Conservation (phyloP, 2,329 filamentous ascomycete genomes). For the Xylaria polymorpha region DNA sequence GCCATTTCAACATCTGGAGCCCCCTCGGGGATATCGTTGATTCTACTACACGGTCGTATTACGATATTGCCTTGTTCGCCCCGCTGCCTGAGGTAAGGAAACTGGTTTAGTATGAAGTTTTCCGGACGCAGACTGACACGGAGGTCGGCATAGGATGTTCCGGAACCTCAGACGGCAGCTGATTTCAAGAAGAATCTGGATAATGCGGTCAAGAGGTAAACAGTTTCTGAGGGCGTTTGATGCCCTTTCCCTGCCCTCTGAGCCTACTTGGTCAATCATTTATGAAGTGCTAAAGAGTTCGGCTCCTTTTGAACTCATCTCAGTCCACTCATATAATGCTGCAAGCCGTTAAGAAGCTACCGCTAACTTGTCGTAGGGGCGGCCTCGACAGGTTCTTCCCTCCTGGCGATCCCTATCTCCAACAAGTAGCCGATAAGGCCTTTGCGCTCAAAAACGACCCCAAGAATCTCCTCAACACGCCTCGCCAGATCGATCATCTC, state of each 20-base stretch:
- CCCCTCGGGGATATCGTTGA: conserved; percentile 35
- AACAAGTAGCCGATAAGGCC: conserved; percentile 37
- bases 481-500: conserved; percentile 33
- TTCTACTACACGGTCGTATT: conserved; percentile 26
- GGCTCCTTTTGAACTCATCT: not conserved
- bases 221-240: not conserved
- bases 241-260: not conserved
- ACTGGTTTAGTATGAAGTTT: not conserved
- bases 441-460: conserved; percentile 32
- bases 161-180: conserved; percentile 27
- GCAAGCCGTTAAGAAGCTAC: not conserved
- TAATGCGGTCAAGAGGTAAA: conserved; percentile 27
- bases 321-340: not conserved
- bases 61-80: conserved; percentile 13
- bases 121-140: not conserved
- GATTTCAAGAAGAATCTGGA: conserved; percentile 32
- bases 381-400: conserved; percentile 35
- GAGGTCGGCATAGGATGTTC: conserved; percentile 29
- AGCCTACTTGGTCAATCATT: not conserved
- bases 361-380: conserved; percentile 22
- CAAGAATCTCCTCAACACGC: conserved; percentile 31
- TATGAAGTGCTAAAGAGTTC: not conserved
- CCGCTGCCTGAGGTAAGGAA: conserved; percentile 26
- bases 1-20: conserved; percentile 34
- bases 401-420: conserved; percentile 32